Conservation (phyloP, 352 stramenopile species). For the Phytopythium aichiense region DNA sequence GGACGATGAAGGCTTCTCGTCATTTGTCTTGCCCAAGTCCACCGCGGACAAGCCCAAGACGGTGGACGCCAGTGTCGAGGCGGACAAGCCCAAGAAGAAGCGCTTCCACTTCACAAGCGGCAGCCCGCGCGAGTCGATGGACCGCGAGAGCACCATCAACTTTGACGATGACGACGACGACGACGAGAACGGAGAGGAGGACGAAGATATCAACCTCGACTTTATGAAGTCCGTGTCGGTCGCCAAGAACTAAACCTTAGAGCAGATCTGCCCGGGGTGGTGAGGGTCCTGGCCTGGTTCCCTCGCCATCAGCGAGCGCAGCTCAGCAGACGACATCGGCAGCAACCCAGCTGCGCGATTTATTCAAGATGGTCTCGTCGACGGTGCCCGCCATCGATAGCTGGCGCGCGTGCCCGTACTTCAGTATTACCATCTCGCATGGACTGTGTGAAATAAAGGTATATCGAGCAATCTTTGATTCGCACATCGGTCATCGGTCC, state of each 20-base stretch:
- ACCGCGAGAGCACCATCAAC: slow-evolving; percentile 31
- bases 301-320: neutral
- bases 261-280: neutral
- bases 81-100: slow-evolving; percentile 21
- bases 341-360: neutral
- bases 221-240: slow-evolving; percentile 56
- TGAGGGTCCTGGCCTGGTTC: neutral
- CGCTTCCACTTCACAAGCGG: slow-evolving; percentile 36
- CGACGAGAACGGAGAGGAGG: slow-evolving; percentile 40
- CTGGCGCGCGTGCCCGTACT: neutral
- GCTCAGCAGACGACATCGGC: neutral
- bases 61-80: neutral
- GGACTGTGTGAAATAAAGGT: slow-evolving; percentile 1
- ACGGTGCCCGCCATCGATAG: neutral
- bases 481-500: too few relatives aligned
- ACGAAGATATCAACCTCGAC: slow-evolving; percentile 78
- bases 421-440: slow-evolving; percentile 1
- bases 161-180: slow-evolving; percentile 27
- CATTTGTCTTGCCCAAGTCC: slow-evolving; percentile 21
- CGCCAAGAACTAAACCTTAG: slow-evolving; percentile 11
- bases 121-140: slow-evolving; percentile 22
- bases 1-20: slow-evolving; percentile 21
- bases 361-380: neutral
- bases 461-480: neutral
- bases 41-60: slow-evolving; percentile 23